Evolutionary conservation across 257 asterid species (phyloP).

Genomic region (Salvia splendens): DNA sequence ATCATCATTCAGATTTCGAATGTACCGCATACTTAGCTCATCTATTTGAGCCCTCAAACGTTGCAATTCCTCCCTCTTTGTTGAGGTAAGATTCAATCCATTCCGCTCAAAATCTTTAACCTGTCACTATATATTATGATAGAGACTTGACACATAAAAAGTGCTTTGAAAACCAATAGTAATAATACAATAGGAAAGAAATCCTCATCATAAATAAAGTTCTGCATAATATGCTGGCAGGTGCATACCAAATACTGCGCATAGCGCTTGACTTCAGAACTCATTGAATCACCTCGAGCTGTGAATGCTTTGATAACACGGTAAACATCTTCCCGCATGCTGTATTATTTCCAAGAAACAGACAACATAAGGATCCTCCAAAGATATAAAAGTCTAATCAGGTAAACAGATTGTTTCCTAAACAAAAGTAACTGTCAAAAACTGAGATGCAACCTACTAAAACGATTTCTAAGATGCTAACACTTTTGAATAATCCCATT

Average conservation of each 20-base stretch:
- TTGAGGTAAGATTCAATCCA: constrained; percentile 77
- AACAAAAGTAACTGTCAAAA: constrained; percentile 17
- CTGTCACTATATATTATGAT: constrained; percentile 82
- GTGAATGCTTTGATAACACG: constrained; percentile 78
- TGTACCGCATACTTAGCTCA: constrained; percentile 80
- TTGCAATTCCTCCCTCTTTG: constrained; percentile 85
- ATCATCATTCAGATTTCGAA: constrained; percentile 73
- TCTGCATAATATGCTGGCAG: constrained; percentile 23
- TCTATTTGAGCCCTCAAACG: constrained; percentile 74
- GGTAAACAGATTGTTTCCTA: constrained; percentile 6
- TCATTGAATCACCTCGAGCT: constrained; percentile 61
- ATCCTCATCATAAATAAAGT: not conserved
- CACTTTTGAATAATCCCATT: not conserved
- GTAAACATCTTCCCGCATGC: constrained; percentile 89
- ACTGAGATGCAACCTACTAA: constrained; percentile 20
- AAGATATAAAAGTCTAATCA: not conserved
- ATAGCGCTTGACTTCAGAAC: constrained; percentile 67
- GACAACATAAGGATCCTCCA: constrained; percentile 12
- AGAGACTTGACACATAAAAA: constrained; percentile 44
- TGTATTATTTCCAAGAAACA: constrained; percentile 43
- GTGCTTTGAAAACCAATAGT: constrained; percentile 5
- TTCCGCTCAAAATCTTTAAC: constrained; percentile 91
- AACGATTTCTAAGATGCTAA: constrained; percentile 8
- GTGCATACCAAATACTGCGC: constrained; percentile 71
- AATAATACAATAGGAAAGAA: constrained; percentile 8